Percentiles rank a stretch among this genome's conserved stretches.
Evolutionary conservation across 345 rosid genomes (phyloP).

Genomic region (Populus simonii): DNA sequence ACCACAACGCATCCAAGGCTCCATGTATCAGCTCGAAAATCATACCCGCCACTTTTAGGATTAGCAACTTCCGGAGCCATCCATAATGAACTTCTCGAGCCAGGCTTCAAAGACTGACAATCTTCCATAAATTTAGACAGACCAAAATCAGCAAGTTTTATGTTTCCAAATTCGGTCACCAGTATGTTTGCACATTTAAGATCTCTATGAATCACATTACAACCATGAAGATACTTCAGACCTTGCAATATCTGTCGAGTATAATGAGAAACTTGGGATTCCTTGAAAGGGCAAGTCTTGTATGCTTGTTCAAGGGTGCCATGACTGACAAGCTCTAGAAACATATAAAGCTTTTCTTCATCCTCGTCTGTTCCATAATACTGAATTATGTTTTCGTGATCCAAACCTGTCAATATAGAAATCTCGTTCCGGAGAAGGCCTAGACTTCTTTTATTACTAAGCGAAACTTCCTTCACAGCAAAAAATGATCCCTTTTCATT

Average conservation of each 20-base stretch:
- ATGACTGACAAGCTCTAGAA: constrained; percentile 29
- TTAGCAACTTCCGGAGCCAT: constrained; percentile 40
- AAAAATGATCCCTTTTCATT: too few relatives aligned
- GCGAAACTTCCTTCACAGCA: too few relatives aligned
- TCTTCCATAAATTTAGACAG: constrained; percentile 24
- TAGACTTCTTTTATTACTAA: too few relatives aligned
- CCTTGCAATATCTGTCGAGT: constrained; percentile 1
- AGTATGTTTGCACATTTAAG: constrained; percentile 43
- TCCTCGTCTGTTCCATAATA: constrained; percentile 1
- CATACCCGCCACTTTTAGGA: constrained; percentile 49
- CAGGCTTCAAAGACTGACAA: constrained; percentile 2
- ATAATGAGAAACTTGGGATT: constrained; percentile 26
- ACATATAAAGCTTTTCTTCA: constrained; percentile 22
- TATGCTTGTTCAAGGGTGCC: constrained; percentile 23
- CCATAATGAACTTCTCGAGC: constrained; percentile 24
- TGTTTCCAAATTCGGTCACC: constrained; percentile 31
- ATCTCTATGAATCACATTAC: constrained; percentile 28
- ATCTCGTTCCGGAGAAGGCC: too few relatives aligned
- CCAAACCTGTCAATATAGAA: too few relatives aligned
- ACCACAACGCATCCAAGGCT: constrained; percentile 83
- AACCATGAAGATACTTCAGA: constrained; percentile 16
- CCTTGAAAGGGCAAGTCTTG: constrained; percentile 7
- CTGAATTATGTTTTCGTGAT: too few relatives aligned
- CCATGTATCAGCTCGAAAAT: constrained; percentile 72
- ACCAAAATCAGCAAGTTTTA: constrained; percentile 39